phyloP scores from a whole-genome alignment of 1,284 basidiomycete species.

The Ustilago cynodontis region DNA sequence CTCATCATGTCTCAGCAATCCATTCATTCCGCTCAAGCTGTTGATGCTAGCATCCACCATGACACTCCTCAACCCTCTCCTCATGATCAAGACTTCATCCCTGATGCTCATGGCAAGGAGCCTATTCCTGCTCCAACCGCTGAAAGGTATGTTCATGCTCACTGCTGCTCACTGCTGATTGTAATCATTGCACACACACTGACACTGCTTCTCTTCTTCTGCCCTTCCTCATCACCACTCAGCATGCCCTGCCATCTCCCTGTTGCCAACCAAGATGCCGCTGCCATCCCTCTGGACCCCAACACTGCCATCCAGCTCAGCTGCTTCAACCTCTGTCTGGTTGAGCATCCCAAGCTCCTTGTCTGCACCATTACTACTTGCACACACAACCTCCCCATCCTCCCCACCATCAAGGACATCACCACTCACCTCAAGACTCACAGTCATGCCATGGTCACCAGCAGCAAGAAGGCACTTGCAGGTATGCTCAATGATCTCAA shows the following conservation, averaged over 20 bases:
- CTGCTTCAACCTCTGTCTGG: constrained; percentile 6
- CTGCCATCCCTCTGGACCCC: neutral
- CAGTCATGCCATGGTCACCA: neutral
- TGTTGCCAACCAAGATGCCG: constrained; percentile 2
- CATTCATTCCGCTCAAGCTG: neutral
- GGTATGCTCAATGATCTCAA: neutral
- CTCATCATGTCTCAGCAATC: constrained; percentile 1
- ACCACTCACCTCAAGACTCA: constrained; percentile 5
- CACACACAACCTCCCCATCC: neutral
- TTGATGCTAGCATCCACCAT: neutral
- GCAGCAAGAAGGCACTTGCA: neutral
- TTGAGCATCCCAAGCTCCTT: neutral
- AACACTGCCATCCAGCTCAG: neutral
- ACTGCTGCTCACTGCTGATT: neutral
- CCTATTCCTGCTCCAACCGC: neutral
- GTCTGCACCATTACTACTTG: neutral
- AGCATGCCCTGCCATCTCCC: neutral
- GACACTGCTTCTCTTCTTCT: neutral
- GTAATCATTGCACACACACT: neutral
- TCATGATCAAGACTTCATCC: no score
- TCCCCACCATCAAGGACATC: neutral
- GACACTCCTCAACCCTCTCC: neutral
- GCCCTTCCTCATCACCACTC: neutral
- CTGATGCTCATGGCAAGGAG: neutral
- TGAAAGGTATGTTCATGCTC: neutral